A percentile compares a stretch with the other conserved stretches of the same genome.
phyloP scores from a whole-genome alignment of 257 asterid species.

The Leptodermis oblonga region DNA sequence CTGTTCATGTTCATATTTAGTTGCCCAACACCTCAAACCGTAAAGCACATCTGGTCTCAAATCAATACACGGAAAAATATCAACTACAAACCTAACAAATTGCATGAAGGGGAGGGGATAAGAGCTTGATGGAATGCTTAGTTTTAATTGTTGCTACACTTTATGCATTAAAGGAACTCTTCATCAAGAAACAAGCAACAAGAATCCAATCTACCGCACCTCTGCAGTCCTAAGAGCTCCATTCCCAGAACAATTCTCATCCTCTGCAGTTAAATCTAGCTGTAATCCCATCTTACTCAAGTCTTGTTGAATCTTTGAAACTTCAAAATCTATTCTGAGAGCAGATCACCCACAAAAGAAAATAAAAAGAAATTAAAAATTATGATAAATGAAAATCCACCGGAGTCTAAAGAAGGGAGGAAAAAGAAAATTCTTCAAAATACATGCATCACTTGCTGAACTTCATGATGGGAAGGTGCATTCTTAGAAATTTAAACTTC shows the following conservation, averaged over 20 bases:
- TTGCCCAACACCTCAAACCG: too few species aligned
- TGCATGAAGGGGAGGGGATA: background rate
- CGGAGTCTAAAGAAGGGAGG: constrained; percentile 13
- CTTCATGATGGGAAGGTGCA: background rate
- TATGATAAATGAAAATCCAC: constrained; percentile 16
- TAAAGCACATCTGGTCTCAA: too few species aligned
- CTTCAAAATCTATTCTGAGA: constrained; percentile 98
- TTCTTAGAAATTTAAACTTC: background rate
- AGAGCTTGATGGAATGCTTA: background rate
- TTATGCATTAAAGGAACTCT: constrained; percentile 3
- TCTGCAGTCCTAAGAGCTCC: constrained; percentile 44
- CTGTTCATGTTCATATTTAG: too few species aligned
- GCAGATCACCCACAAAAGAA: constrained; percentile 46
- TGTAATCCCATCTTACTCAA: constrained; percentile 50
- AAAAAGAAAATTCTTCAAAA: background rate
- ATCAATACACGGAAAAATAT: background rate
- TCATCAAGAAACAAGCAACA: constrained; percentile 6
- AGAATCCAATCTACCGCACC: constrained; percentile 42
- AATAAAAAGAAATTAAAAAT: constrained; percentile 32
- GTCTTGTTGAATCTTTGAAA: constrained; percentile 59
- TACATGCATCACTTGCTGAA: background rate
- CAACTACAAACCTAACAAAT: background rate
- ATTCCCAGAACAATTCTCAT: constrained; percentile 30
- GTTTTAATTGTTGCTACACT: background rate
- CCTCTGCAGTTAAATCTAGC: constrained; percentile 39